Conservation (phyloP, 352 stramenopile genomes). For the Globisporangium canariense region DNA sequence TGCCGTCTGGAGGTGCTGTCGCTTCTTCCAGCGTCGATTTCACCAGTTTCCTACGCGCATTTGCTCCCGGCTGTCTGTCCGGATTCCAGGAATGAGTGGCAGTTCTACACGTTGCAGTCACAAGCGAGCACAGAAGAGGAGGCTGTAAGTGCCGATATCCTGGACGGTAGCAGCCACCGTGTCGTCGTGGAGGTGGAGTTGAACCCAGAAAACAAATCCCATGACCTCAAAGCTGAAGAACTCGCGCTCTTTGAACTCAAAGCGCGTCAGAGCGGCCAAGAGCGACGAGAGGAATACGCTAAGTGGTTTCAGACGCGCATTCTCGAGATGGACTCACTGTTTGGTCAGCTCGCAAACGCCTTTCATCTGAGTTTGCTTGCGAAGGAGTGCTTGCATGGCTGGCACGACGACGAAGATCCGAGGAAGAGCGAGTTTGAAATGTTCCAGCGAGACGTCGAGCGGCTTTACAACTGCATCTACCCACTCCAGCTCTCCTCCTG, state of each 20-base stretch:
- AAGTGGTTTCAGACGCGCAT: conserved; percentile 56
- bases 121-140: conserved; percentile 5
- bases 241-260: conserved; percentile 33
- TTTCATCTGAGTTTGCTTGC: conserved; percentile 43
- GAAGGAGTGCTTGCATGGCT: conserved; percentile 27
- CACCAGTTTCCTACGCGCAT: conserved; percentile 36
- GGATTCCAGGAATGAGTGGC: conserved; percentile 21
- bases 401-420: conserved; percentile 15
- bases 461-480: conserved; percentile 62
- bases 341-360: conserved; percentile 50
- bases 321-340: conserved; percentile 51
- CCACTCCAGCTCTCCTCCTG: conserved; percentile 37
- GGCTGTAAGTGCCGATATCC: not conserved
- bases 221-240: conserved; percentile 46
- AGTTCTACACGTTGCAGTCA: conserved; percentile 42
- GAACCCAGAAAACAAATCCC: conserved; percentile 30
- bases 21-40: conserved; percentile 31
- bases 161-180: not conserved
- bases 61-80: conserved; percentile 45
- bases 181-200: conserved; percentile 23
- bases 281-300: conserved; percentile 29
- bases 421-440: conserved; percentile 37
- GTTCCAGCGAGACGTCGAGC: conserved; percentile 50
- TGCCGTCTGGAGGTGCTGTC: conserved; percentile 47
- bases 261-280: conserved; percentile 17